Evolutionary conservation across 495 filamentous ascomycete species (phyloP).

Genomic region (Geopyxis carbonaria): DNA sequence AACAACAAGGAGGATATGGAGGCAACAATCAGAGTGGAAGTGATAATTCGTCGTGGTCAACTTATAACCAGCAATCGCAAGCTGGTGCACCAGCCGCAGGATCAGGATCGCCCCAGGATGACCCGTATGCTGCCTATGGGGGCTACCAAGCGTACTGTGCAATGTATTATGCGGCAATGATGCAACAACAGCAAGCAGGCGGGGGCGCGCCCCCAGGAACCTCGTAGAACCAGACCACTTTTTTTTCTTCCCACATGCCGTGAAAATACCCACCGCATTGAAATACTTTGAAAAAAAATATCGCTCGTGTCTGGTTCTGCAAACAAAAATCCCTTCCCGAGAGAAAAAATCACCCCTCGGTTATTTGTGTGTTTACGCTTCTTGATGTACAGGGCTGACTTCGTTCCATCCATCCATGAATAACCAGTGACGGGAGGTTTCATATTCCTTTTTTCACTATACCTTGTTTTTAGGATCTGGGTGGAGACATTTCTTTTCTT

Average conservation of each 20-base stretch:
- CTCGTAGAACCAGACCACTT: conserved; percentile 8
- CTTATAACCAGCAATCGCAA: conserved; percentile 12
- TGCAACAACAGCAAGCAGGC: conserved; percentile 22
- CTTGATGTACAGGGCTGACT: too few species aligned
- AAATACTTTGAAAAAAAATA: conserved; percentile 1
- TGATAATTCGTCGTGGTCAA: conserved; percentile 13
- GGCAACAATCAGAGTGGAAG: background rate
- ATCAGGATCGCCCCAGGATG: conserved; percentile 10
- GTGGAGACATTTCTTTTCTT: too few species aligned
- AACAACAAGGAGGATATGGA: conserved; percentile 6
- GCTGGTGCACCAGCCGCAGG: background rate
- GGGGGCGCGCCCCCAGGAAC: conserved; percentile 21
- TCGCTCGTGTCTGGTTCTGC: conserved; percentile 10
- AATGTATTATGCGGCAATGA: conserved; percentile 24
- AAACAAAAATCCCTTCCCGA: too few species aligned
- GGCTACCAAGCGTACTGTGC: conserved; percentile 24
- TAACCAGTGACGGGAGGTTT: too few species aligned
- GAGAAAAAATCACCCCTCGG: too few species aligned
- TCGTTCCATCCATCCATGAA: too few species aligned
- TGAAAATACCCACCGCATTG: background rate
- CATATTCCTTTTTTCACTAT: too few species aligned
- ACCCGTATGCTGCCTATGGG: conserved; percentile 25
- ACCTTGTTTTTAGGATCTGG: too few species aligned
- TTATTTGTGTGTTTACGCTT: too few species aligned
- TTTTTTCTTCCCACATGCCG: conserved; percentile 3